These are phyloP conservation scores for Marsdenia floribunda DNA, from an alignment of 257 asterid species.

Conservation along the genomic window DNA sequence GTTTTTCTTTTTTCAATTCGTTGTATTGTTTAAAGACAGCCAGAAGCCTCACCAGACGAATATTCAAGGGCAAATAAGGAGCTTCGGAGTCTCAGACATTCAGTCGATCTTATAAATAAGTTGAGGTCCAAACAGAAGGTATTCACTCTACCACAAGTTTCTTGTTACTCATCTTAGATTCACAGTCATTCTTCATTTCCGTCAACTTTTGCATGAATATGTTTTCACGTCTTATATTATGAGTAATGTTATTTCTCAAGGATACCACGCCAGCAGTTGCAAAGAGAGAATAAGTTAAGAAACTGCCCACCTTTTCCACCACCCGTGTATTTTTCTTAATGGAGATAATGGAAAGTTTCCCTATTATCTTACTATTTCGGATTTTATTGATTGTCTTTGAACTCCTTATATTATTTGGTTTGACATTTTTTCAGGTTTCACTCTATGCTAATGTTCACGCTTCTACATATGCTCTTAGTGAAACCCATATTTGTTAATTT, in stretches of 20 bases:
- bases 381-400: neutral
- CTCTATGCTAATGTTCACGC: neutral
- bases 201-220: neutral
- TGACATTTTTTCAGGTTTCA: neutral
- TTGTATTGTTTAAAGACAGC: slow-evolving; percentile 46
- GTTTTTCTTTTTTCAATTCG: slow-evolving; percentile 12
- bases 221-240: neutral
- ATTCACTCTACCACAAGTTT: neutral
- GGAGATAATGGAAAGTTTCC: neutral
- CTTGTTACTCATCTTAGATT: neutral
- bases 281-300: neutral
- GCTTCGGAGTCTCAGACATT: slow-evolving; percentile 66
- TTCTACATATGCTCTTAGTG: neutral
- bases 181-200: neutral
- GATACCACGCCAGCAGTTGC: neutral
- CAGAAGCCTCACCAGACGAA: slow-evolving; percentile 66
- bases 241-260: neutral
- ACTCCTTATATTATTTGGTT: neutral
- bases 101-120: slow-evolving; percentile 49
- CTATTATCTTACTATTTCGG: neutral
- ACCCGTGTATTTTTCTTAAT: neutral
- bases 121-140: slow-evolving; percentile 77
- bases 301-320: neutral
- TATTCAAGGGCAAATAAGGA: slow-evolving; percentile 79
- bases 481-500: neutral